Evolutionary conservation across 140 eudicot genomes (phyloP), one percentile per base, ranked within the genome.

Genomic region (Bidens hawaiensis): DNA sequence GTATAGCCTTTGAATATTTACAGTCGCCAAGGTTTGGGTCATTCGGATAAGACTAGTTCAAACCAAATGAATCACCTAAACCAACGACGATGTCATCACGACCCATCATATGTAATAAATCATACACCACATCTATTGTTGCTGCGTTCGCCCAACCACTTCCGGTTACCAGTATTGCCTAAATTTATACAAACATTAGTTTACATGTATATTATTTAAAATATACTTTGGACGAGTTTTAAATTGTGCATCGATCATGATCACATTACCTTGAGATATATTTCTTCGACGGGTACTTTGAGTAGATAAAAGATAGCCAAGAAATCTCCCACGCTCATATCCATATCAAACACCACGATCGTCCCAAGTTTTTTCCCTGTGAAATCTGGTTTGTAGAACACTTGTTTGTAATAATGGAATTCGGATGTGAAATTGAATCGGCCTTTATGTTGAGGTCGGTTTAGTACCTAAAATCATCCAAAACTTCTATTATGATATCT

Each of bases 251-350:
- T n/a, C n/a, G n/a, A n/a, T n/a, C n/a, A n/a, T n/a, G n/a, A n/a
- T n/a, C n/a, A n/a, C n/a, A n/a, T 2, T 69, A 67, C 78, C n/a
- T n/a, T n/a, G n/a, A n/a, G n/a, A n/a, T n/a, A n/a, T n/a, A n/a
- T n/a, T n/a, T n/a, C n/a, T n/a, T 84, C 83, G 0, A 87, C 72
- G 0, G 97, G 96, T 61, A 84, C 56, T 71, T 90, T 90, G 50
- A 90, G 97, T 36, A 87, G 91, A 69, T 90, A 87, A 51, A 90
- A 70, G 23, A 87, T 90, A 4, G 97, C 86, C 60, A 90, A 58
- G 75, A 90, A 84, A 72, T 90, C 97, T 16, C 97, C 97, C 1
- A 86, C 86, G 53, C 96, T 87, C 97, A 87, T 90, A 68, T 90
- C 97, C 96, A 87, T 90, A 75, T 90, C 97, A 56, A 84, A 87